These are phyloP conservation scores for Caryocar brasiliense DNA, from an alignment of 441 rosid genomes.

Conservation along the genomic window DNA sequence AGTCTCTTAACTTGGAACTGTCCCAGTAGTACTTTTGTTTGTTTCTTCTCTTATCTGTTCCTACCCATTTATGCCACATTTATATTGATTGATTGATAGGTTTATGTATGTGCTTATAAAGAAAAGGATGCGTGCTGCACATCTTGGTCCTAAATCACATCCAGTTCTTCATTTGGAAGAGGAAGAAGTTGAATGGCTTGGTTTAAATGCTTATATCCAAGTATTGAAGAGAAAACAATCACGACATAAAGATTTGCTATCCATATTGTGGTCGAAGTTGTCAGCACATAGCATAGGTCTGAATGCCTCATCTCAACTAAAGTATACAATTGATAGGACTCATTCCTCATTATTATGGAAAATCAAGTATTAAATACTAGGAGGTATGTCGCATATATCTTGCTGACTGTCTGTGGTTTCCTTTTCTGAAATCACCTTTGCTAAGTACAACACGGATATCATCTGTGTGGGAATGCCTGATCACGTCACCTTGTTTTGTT, in stretches of 20 bases:
- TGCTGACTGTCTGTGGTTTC: too few species aligned
- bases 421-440: too few species aligned
- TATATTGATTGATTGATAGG: conserved; percentile 23
- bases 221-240: conserved; percentile 59
- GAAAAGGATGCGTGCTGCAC: conserved; percentile 34
- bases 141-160: conserved; percentile 15
- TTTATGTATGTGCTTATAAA: conserved; percentile 44
- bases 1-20: background rate
- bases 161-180: conserved; percentile 35
- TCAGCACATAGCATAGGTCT: conserved; percentile 20
- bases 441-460: too few species aligned
- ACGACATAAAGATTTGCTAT: conserved; percentile 39
- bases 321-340: conserved; percentile 43
- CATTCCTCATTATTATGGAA: conserved; percentile 70
- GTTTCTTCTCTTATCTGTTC: background rate
- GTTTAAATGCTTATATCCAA: conserved; percentile 51
- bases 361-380: conserved; percentile 37
- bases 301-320: conserved; percentile 24
- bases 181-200: conserved; percentile 80
- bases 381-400: background rate
- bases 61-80: background rate
- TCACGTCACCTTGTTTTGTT: too few species aligned
- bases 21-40: background rate
- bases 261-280: conserved; percentile 29
- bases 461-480: too few species aligned